These are phyloP conservation scores for Heliosperma pusillum DNA, from an alignment of 148 eudicot species.

Conservation along the genomic window DNA sequence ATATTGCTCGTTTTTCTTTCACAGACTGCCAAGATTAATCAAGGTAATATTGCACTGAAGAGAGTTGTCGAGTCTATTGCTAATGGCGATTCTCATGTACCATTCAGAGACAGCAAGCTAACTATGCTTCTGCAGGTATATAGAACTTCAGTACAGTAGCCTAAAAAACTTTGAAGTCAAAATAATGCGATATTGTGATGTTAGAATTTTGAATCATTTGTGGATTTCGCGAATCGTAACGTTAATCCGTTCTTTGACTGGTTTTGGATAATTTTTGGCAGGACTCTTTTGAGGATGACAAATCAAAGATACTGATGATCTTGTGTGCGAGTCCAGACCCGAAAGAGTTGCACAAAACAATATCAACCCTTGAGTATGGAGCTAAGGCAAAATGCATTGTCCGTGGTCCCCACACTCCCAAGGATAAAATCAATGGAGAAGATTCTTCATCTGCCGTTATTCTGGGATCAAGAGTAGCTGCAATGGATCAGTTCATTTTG, in stretches of 20 bases:
- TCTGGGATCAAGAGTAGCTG: conserved; percentile 72
- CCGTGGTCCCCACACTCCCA: conserved; percentile 81
- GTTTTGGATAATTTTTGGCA: conserved; percentile 9
- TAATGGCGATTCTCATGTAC: conserved; percentile 95
- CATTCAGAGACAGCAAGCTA: conserved; percentile 95
- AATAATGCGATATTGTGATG: not conserved
- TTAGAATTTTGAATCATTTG: not conserved
- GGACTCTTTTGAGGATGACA: conserved; percentile 98
- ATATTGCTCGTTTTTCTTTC: conserved; percentile 4
- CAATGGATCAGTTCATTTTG: conserved; percentile 85
- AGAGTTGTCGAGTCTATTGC: conserved; percentile 98
- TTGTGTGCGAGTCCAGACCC: conserved; percentile 94
- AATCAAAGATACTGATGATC: conserved; percentile 92
- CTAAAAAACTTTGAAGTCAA: not conserved
- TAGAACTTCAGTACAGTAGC: not conserved
- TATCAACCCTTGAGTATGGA: conserved; percentile 89
- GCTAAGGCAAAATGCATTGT: conserved; percentile 97
- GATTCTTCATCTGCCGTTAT: conserved; percentile 68
- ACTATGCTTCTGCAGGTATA: conserved; percentile 97
- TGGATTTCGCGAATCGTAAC: not conserved
- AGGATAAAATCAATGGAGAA: conserved; percentile 48
- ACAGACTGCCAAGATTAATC: conserved; percentile 95
- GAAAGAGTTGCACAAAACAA: conserved; percentile 88
- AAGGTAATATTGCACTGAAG: conserved; percentile 87
- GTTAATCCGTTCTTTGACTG: not conserved